phyloP scores from a whole-genome alignment of 2,329 filamentous ascomycete species.

The Mariannaea sp. region DNA sequence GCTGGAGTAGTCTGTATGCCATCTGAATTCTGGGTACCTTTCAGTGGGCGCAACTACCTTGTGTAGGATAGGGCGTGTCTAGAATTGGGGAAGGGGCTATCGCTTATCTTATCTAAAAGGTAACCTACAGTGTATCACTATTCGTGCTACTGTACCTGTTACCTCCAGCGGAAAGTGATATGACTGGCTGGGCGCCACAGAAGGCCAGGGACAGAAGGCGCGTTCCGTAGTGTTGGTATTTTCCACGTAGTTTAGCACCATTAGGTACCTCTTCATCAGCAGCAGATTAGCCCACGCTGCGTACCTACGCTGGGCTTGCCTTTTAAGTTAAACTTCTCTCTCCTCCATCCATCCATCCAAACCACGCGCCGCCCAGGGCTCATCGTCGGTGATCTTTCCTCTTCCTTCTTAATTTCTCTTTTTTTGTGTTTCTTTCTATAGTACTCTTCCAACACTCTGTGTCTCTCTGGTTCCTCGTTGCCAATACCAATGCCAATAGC shows the following conservation, averaged over 20 bases:
- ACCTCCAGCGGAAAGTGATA: not conserved
- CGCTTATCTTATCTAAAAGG: slow-evolving; percentile 25
- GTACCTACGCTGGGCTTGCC: not conserved
- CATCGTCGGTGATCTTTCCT: not conserved
- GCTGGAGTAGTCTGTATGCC: too few relatives aligned
- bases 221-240: slow-evolving; percentile 4
- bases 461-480: not conserved
- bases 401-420: not conserved
- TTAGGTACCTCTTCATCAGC: slow-evolving; percentile 14
- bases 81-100: not conserved
- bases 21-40: not conserved
- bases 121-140: too few relatives aligned
- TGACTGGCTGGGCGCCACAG: not conserved
- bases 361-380: not conserved
- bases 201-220: not conserved
- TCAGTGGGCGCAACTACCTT: not conserved
- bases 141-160: too few relatives aligned
- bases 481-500: slow-evolving; percentile 3
- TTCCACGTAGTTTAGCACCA: slow-evolving; percentile 1
- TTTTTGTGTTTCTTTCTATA: not conserved
- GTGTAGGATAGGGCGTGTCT: not conserved
- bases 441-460: not conserved
- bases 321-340: slow-evolving; percentile 17
- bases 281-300: slow-evolving; percentile 10
- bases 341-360: slow-evolving; percentile 9